Base-by-base conservation (phyloP, 179 eudicot genomes). In the Amaranthus tricolor region DNA sequence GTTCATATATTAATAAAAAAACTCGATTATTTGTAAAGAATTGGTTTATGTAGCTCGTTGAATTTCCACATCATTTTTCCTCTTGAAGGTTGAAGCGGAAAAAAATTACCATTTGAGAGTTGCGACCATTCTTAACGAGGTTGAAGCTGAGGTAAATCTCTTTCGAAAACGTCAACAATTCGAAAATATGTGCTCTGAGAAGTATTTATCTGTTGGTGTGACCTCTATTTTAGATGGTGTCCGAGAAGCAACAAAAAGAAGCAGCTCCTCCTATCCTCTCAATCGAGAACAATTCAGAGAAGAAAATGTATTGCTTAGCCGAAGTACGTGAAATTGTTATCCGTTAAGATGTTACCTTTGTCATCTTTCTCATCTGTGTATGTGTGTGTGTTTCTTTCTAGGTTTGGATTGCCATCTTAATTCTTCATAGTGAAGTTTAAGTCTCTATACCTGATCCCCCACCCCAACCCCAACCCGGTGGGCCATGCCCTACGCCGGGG, bases 231-330 rank as follows among this genome's bases (percentile, higher is more conserved):
- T 80, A 94, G 98, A 83, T 94, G 87, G 91, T 92, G 48, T 89
- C 91, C 0, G 98, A 94, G 81, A 94, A 90, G 85, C 98, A 94
- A 83, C 86, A 96, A 74, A 92, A 90, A 85, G 97, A 94, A 79
- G 89, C 97, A 73, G 86, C 87, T 80, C 97, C 97, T 76, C 97
- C 96, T 68, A 85, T 72, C 58, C 71, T 83, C 65, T 85, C 93
- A 53, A 63, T 86, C 43, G 85, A 81, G 66, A 85, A 75, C 65
- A 55, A 79, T 65, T 82, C 91, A 45, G 94, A 82, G 74, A 94
- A 89, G 76, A 87, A 90, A 40, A 86, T 89, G 82, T 94, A 84
- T 75, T 89, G 86, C 85, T 77, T 94, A 84, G 98, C 98, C 49
- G 97, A 92, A 91, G 98, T 92, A 92, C 54, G 79, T 76, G 11